These are phyloP conservation scores for Evansstolkia leycettana DNA, from an alignment of 495 filamentous ascomycete genomes.

Conservation along the genomic window DNA sequence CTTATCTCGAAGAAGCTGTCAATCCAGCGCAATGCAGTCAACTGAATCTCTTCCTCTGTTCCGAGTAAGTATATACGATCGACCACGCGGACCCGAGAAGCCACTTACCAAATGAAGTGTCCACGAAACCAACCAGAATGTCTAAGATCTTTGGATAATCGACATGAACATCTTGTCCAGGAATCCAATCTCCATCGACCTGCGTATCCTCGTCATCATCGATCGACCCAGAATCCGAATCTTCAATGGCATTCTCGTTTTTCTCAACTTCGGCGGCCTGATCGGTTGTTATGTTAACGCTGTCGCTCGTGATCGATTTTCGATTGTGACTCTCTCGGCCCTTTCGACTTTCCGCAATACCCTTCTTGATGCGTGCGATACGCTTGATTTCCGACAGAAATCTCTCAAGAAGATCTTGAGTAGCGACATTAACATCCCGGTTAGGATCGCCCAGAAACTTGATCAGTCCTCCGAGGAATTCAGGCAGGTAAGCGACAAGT, in stretches of 20 bases:
- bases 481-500: constrained; percentile 82
- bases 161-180: constrained; percentile 92
- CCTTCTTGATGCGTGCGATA: constrained; percentile 84
- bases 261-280: constrained; percentile 26
- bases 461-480: constrained; percentile 81
- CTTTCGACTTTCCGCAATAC: constrained; percentile 76
- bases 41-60: constrained; percentile 73
- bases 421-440: constrained; percentile 84
- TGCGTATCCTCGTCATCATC: constrained; percentile 52
- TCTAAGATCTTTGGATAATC: constrained; percentile 86
- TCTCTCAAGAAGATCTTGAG: constrained; percentile 78
- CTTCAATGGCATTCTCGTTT: constrained; percentile 37
- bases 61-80: neutral
- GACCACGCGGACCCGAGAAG: neutral
- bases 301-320: constrained; percentile 52
- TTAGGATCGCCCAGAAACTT: constrained; percentile 88
- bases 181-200: constrained; percentile 84
- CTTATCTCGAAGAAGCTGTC: constrained; percentile 95
- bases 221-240: constrained; percentile 46
- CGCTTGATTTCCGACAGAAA: constrained; percentile 92
- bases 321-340: constrained; percentile 53
- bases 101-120: constrained; percentile 61
- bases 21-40: constrained; percentile 90
- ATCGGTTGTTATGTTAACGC: constrained; percentile 42
- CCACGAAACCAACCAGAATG: constrained; percentile 81